These are phyloP conservation scores for Aspergillus sergii DNA, from an alignment of 2,329 filamentous ascomycete species.

Conservation along the genomic window DNA sequence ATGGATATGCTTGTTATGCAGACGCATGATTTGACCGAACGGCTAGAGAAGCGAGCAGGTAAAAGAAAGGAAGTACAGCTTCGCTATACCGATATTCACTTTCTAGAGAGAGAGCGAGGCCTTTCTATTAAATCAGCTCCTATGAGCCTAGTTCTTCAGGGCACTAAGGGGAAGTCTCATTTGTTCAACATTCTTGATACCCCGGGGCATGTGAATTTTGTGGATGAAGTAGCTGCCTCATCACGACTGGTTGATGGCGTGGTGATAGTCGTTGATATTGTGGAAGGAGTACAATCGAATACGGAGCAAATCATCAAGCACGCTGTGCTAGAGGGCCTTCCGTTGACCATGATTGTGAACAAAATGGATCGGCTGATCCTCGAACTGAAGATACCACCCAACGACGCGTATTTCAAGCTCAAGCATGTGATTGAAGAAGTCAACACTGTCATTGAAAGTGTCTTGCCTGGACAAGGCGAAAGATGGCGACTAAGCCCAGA, in stretches of 20 bases:
- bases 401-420: constrained; percentile 97
- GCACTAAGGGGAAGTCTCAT: constrained; percentile 90
- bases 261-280: constrained; percentile 90
- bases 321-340: constrained; percentile 84
- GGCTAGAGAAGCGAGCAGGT: constrained; percentile 78
- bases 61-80: constrained; percentile 85
- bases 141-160: constrained; percentile 89
- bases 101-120: constrained; percentile 85
- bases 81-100: constrained; percentile 89
- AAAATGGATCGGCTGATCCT: constrained; percentile 96
- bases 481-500: constrained; percentile 85
- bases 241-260: constrained; percentile 88
- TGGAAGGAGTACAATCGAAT: constrained; percentile 98
- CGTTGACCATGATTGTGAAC: constrained; percentile 88
- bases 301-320: constrained; percentile 98
- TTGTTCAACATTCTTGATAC: constrained; percentile 94
- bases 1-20: constrained; percentile 98
- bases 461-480: constrained; percentile 78
- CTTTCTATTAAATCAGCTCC: constrained; percentile 90
- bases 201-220: constrained; percentile 96
- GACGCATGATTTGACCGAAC: constrained; percentile 83
- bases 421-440: constrained; percentile 99
- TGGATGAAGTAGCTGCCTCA: constrained; percentile 90
- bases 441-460: constrained; percentile 91
- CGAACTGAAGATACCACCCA: constrained; percentile 89